A percentile compares a stretch with the other conserved stretches of the same genome.
These are phyloP conservation scores for Chionographis japonica DNA, from an alignment of 106 monocot genomes.

Conservation along the genomic window DNA sequence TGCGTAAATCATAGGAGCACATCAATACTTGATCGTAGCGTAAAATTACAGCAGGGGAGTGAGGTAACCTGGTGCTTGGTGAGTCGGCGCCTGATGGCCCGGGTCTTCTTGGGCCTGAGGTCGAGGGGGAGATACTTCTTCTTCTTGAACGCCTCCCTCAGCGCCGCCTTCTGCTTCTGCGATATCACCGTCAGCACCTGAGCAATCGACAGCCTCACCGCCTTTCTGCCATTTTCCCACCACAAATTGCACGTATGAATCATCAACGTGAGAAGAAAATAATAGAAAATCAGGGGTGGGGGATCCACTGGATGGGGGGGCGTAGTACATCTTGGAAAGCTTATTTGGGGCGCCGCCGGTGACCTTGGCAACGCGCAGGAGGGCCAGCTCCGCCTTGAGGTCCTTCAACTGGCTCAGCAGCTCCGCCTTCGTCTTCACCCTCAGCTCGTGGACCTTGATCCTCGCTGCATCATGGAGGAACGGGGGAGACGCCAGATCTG, in stretches of 20 bases:
- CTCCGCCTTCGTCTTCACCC: slow-evolving; percentile 48
- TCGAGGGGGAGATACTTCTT: slow-evolving; percentile 75
- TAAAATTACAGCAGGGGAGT: no score
- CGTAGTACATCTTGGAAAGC: slow-evolving; percentile 64
- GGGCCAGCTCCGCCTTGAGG: slow-evolving; percentile 64
- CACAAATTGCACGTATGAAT: not conserved
- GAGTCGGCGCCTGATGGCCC: slow-evolving; percentile 68
- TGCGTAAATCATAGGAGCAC: no score
- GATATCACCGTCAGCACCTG: slow-evolving; percentile 86
- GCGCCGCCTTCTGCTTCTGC: slow-evolving; percentile 84
- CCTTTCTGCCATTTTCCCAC: slow-evolving; percentile 34
- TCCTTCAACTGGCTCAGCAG: slow-evolving; percentile 63
- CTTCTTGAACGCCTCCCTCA: slow-evolving; percentile 78
- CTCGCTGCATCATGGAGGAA: slow-evolving; percentile 24
- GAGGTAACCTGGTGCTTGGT: slow-evolving; percentile 72
- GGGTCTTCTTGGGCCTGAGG: slow-evolving; percentile 86
- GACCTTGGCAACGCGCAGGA: slow-evolving; percentile 73
- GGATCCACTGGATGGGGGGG: no score
- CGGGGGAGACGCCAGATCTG: no score
- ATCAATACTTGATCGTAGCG: no score
- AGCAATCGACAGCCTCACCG: slow-evolving; percentile 68
- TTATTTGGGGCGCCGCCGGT: slow-evolving; percentile 79
- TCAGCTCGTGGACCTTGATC: slow-evolving; percentile 74
- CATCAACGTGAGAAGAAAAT: not conserved
- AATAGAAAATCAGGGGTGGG: no score